Evolutionary conservation across 352 stramenopile species (phyloP), one percentile per base, ranked within the genome.

Genomic region (Pythium scleroteichum): DNA sequence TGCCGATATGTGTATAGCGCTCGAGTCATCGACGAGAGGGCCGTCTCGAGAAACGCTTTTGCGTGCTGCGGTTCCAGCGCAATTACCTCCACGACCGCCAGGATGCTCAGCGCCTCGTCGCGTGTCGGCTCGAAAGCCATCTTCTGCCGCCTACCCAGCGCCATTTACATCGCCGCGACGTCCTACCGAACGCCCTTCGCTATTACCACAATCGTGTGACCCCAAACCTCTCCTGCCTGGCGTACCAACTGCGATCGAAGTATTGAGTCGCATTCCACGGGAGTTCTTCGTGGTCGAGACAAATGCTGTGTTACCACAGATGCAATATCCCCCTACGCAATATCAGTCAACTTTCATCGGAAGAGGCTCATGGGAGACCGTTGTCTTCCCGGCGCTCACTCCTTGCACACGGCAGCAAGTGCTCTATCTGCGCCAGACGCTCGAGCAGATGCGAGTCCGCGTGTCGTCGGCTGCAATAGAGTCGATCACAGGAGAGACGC

Each of bases 221-320:
- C 35, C 47, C 13, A 44, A 68, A 32, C 32, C 46, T 7, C 46
- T 59, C 22, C 7, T 19, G 23, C 33, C 59, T 20, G 33, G 33
- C 20, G n/a, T 0, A 7, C 13, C 19, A 13, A 69, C 54, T 0
- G 41, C 54, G 7, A 55, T 72, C 48, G 62, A 75, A 27, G 27
- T 56, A 12, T 12, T 64, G 12, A 76, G 56, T 13, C 62, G 51
- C 13, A 83, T 94, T 45, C 84, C 84, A 2, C 78, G 81, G 50
- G 81, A 94, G 57, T 93, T 90, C 49, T 91, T 90, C 40, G 71
- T 94, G 26, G 24, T 94, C 29, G 84, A 94, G 65, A 88, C 76
- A 14, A 80, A 88, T 53, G 73, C 67, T 19, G 66, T 94, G n/a
- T 51, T 87, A 6, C 60, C 82, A 1, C 53, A 72, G 38, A 66